Conservation (phyloP, 257 asterid species). For the Linderniella brevidens region DNA sequence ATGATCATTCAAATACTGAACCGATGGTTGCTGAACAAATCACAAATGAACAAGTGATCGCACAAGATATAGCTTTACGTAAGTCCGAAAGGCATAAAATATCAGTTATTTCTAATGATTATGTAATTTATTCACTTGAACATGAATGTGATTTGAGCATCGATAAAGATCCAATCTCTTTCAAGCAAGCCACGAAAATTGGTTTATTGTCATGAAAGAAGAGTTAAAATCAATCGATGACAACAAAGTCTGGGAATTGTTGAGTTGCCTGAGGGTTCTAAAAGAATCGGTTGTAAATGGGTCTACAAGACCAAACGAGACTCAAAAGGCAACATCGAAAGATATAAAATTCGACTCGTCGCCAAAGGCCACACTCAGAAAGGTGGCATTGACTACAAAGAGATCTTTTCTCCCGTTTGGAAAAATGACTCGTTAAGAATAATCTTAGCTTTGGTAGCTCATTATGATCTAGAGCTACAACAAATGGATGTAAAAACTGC, state of each 20-base stretch:
- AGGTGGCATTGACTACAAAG: neutral
- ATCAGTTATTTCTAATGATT: neutral
- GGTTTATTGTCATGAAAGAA: neutral
- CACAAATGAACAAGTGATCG: no score
- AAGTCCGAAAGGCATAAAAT: no score
- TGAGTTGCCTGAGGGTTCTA: neutral
- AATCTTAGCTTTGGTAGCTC: neutral
- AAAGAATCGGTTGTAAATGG: neutral
- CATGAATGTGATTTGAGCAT: neutral
- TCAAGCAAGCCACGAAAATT: neutral
- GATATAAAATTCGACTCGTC: neutral
- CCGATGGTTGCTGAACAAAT: no score
- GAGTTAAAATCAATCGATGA: neutral
- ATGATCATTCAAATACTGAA: no score
- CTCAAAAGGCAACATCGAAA: neutral
- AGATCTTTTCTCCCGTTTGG: neutral
- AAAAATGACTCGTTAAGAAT: neutral
- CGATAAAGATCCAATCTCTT: neutral
- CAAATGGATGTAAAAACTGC: conserved; percentile 2
- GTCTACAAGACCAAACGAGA: neutral
- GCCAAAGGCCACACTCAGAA: neutral
- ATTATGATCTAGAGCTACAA: neutral
- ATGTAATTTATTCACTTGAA: neutral
- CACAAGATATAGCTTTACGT: no score
- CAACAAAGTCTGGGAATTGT: neutral